Evolutionary conservation across 768 basidiomycete species (phyloP).

Genomic region (Dendrothele bispora): DNA sequence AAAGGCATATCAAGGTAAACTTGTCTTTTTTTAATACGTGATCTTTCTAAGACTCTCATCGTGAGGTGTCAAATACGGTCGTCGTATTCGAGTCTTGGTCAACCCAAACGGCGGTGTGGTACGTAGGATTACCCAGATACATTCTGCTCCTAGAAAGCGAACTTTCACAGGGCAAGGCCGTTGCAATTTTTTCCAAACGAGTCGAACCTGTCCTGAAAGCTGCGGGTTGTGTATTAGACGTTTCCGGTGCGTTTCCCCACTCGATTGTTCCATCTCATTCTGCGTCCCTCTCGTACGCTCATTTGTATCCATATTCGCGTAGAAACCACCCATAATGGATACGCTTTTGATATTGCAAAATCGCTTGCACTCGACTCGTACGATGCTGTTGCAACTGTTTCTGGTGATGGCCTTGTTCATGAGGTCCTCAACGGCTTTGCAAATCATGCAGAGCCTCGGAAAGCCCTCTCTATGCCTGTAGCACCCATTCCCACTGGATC

Average conservation of each 20-base stretch:
- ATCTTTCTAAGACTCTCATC: not conserved
- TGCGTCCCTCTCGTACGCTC: not conserved
- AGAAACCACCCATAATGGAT: slow-evolving; percentile 66
- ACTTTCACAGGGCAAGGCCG: slow-evolving; percentile 70
- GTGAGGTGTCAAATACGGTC: slow-evolving; percentile 51
- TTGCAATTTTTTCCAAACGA: slow-evolving; percentile 48
- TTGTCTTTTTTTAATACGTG: not conserved
- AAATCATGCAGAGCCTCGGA: slow-evolving; percentile 54
- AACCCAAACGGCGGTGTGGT: slow-evolving; percentile 84
- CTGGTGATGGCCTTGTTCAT: slow-evolving; percentile 83
- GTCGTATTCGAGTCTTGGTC: slow-evolving; percentile 66
- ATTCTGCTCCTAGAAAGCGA: slow-evolving; percentile 1
- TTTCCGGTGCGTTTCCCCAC: slow-evolving; percentile 50
- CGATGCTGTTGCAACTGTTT: slow-evolving; percentile 74
- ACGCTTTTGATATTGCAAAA: slow-evolving; percentile 67
- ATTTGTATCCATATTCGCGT: not conserved
- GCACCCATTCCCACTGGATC: slow-evolving; percentile 82
- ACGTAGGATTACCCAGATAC: slow-evolving; percentile 23
- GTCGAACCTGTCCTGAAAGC: slow-evolving; percentile 74
- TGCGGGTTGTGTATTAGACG: slow-evolving; percentile 62
- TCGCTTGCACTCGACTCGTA: slow-evolving; percentile 50
- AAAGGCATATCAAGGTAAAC: slow-evolving; percentile 57
- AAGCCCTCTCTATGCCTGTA: slow-evolving; percentile 68
- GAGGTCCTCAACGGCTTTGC: slow-evolving; percentile 86
- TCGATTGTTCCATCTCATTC: no score